Conservation (phyloP, 768 basidiomycete species). For the Royoungia palumana region DNA sequence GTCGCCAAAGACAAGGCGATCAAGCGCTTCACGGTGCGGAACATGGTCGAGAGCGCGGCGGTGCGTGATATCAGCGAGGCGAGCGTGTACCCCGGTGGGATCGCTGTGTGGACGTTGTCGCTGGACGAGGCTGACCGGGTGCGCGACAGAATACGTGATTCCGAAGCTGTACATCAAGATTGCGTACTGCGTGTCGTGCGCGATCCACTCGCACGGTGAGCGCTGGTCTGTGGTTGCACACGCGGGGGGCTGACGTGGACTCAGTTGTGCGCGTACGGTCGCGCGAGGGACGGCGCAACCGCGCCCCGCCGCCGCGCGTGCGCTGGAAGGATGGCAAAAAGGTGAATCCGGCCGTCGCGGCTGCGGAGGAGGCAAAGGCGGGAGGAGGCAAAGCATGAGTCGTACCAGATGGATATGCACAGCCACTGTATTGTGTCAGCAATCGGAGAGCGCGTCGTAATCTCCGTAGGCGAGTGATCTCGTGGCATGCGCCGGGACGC, state of each 20-base stretch:
- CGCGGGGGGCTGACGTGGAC: neutral
- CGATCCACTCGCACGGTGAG: constrained; percentile 95
- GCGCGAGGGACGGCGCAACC: constrained; percentile 92
- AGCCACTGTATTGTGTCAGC: too few species aligned
- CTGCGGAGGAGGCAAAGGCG: constrained; percentile 85
- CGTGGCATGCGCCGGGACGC: constrained; percentile 10
- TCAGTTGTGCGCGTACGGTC: constrained; percentile 99
- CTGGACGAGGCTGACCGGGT: neutral
- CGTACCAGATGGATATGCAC: too few species aligned
- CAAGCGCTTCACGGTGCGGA: constrained; percentile 98
- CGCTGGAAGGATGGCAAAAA: constrained; percentile 96
- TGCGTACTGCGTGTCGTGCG: constrained; percentile 97
- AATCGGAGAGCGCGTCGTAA: neutral
- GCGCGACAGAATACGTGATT: constrained; percentile 77
- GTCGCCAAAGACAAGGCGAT: constrained; percentile 99
- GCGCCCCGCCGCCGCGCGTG: constrained; percentile 92
- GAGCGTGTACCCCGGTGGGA: constrained; percentile 85
- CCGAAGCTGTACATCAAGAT: constrained; percentile 99
- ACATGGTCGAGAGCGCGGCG: constrained; percentile 99
- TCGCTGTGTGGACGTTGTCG: constrained; percentile 4
- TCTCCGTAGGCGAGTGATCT: too few species aligned
- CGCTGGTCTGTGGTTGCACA: neutral
- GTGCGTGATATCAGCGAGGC: constrained; percentile 97
- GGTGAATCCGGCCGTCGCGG: constrained; percentile 92
- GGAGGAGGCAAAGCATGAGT: constrained; percentile 48